phyloP scores from a whole-genome alignment of 202 grass and related monocot species.

The Brachypodium distachyon region DNA sequence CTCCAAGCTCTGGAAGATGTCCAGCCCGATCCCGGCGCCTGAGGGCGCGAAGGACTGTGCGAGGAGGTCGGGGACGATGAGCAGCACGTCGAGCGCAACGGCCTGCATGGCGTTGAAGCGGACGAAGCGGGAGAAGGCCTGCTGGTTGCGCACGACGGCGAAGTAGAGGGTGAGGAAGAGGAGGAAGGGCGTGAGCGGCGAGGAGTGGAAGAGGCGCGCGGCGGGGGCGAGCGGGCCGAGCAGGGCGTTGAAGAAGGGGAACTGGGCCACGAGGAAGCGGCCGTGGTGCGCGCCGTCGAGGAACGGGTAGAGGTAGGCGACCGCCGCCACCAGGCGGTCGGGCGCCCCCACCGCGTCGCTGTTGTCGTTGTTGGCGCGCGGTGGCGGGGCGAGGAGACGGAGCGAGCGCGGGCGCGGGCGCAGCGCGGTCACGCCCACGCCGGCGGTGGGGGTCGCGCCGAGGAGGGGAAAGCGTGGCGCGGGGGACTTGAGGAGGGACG shows the following conservation, averaged over 20 bases:
- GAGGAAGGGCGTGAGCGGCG: slow-evolving; percentile 74
- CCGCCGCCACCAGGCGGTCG: slow-evolving; percentile 74
- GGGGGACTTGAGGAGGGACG: slow-evolving; percentile 4
- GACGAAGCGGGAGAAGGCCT: slow-evolving; percentile 80
- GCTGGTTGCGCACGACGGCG: slow-evolving; percentile 74
- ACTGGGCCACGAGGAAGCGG: slow-evolving; percentile 66
- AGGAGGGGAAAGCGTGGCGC: not conserved
- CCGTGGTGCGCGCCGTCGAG: slow-evolving; percentile 89
- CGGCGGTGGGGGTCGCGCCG: not conserved
- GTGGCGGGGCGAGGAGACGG: not conserved
- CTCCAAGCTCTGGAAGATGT: slow-evolving; percentile 62
- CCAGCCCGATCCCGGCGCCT: slow-evolving; percentile 36
- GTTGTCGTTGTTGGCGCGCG: slow-evolving; percentile 28
- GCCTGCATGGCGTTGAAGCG: slow-evolving; percentile 99
- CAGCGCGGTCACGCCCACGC: not conserved
- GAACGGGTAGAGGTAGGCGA: slow-evolving; percentile 88
- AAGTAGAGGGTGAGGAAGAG: slow-evolving; percentile 97
- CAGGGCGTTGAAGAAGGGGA: slow-evolving; percentile 51
- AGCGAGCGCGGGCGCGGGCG: not conserved
- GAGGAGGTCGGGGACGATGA: slow-evolving; percentile 91
- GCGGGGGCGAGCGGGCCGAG: slow-evolving; percentile 67
- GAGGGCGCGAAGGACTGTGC: slow-evolving; percentile 46
- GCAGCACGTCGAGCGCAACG: slow-evolving; percentile 77
- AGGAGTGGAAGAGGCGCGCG: slow-evolving; percentile 78
- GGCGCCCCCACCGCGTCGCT: slow-evolving; percentile 52